Base-by-base conservation (phyloP, 768 basidiomycete species). In the Lactarius evosmus region DNA sequence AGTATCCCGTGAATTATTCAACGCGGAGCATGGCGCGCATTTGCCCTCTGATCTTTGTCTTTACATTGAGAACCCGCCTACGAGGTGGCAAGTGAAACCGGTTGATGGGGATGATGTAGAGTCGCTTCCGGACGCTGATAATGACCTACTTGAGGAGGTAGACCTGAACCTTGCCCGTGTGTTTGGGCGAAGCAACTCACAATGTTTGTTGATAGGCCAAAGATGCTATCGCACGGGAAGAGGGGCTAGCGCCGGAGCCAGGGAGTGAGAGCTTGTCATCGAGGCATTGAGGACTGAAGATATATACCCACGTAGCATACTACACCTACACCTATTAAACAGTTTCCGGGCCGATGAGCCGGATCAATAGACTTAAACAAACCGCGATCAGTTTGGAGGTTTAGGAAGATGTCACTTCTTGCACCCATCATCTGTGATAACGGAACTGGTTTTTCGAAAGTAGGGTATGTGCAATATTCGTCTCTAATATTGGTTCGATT, bases 391-490 rank as follows among this genome's bases (percentile, higher is more conserved):
- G n/a, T 52, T 50, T 54, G 36, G 30, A 36, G 19, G 16, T 40
- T 27, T 33, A 55, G 57, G 51, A 76, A 66, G 61, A 95, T 97
- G 93, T 88, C 91, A 60, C 75, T 88, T 36, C 86, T 95, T 65
- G 90, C 94, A 7, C 95, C 95, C 63, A 93, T 98, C 73, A 95
- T 98, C 69, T 95, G 94, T 72, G 95, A 98, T 80, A 97, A 98
- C 80, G 95, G 95, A 46, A 97, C 95, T 51, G 95, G 96, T 36
- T 98, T 83, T 76, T 96, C 95, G 12, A 98, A 98, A 84, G 89
- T 98, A 76, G 96, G 95, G 94, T 95, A 74, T 50, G 87, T 76
- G 49, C n/a, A 14, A 27, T 22, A 36, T 51, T 46, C 57, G 29
- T 44, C 8, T 34, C 8, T 27, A 32, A 27, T 9, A 16, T 17